Evolutionary conservation across 2,329 filamentous ascomycete species (phyloP).

Genomic region (Pseudopyricularia javanii): DNA sequence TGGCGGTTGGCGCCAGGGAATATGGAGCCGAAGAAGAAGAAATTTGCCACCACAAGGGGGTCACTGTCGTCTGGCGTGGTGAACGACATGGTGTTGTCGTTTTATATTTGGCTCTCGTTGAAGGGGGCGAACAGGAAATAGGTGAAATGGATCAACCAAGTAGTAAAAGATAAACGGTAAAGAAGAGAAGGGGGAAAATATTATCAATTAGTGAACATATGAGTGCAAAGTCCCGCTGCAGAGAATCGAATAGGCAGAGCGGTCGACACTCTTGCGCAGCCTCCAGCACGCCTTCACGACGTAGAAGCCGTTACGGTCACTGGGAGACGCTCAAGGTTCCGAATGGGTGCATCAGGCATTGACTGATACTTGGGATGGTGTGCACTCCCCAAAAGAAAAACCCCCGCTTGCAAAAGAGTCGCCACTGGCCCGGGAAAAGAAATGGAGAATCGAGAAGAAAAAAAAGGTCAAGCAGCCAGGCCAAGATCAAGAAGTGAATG

Average conservation of each 20-base stretch:
- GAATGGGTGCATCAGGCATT: not conserved
- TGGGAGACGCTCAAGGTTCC: not conserved
- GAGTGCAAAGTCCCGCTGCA: not conserved
- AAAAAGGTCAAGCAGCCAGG: not conserved
- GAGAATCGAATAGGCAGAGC: not conserved
- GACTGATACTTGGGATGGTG: not conserved
- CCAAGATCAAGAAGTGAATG: not conserved
- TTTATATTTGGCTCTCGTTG: not conserved
- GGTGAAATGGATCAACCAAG: not conserved
- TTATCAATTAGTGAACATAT: not conserved
- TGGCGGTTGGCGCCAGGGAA: not conserved
- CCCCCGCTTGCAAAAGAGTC: not conserved
- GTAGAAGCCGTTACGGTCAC: not conserved
- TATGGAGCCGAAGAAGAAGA: not conserved
- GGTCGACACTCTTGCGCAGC: not conserved
- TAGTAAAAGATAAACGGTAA: not conserved
- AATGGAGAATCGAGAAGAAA: not conserved
- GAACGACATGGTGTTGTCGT: not conserved
- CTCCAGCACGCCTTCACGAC: not conserved
- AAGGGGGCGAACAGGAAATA: too few species aligned
- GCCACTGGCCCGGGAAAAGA: not conserved
- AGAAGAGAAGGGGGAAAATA: not conserved
- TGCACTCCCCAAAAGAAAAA: not conserved
- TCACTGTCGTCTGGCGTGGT: not conserved
- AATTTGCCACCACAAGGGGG: not conserved